Evolutionary conservation across 306 rosid species (phyloP).

Genomic region (Trichosanthes cucumerina): DNA sequence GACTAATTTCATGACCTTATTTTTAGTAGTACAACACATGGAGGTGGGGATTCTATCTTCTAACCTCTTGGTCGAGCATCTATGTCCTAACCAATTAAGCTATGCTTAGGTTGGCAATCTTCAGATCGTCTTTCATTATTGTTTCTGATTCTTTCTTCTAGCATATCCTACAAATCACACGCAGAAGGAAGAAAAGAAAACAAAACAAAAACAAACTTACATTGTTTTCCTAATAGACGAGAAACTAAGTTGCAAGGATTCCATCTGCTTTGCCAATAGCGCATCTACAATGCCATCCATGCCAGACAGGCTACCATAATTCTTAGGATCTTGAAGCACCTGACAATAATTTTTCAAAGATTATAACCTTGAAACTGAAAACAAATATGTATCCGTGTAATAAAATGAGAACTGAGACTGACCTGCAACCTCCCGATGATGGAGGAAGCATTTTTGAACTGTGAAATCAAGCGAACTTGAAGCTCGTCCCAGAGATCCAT

Average conservation of each 20-base stretch:
- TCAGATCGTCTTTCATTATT: background rate
- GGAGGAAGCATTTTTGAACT: constrained; percentile 50
- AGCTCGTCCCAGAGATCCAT: constrained; percentile 52
- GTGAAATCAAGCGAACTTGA: constrained; percentile 53
- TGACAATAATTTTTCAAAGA: constrained; percentile 13
- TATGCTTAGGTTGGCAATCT: background rate
- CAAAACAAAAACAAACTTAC: constrained; percentile 16
- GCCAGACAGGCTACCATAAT: constrained; percentile 37
- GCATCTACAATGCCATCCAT: constrained; percentile 30
- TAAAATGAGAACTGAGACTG: background rate
- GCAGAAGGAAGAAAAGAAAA: constrained; percentile 13
- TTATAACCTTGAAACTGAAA: background rate
- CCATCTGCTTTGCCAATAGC: constrained; percentile 64
- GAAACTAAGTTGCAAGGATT: constrained; percentile 46
- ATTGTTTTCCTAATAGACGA: constrained; percentile 44
- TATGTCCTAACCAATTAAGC: background rate
- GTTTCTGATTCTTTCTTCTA: background rate
- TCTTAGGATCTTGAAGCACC: constrained; percentile 54
- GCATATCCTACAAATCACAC: background rate
- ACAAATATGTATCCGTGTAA: background rate
- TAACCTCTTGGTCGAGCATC: background rate
- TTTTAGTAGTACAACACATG: background rate
- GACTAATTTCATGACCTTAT: background rate
- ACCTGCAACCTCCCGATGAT: constrained; percentile 67
- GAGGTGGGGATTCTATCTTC: background rate